These are phyloP conservation scores for Polygonum aviculare DNA, from an alignment of 148 eudicot genomes.

Conservation along the genomic window DNA sequence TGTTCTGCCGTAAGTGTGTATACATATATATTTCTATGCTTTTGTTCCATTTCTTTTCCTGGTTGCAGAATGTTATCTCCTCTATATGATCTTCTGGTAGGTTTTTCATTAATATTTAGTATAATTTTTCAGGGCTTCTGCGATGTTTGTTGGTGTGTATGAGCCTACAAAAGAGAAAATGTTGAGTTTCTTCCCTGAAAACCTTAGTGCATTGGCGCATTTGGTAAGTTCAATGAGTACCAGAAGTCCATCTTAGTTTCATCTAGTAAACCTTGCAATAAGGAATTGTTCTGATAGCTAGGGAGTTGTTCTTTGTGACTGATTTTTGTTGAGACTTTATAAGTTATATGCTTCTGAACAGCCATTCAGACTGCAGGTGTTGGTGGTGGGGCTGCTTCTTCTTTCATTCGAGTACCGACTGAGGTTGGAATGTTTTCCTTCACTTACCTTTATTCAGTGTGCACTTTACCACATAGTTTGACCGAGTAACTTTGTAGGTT, in stretches of 20 bases:
- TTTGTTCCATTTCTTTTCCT: not conserved
- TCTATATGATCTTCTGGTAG: not conserved
- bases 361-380: slow-evolving; percentile 79
- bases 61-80: not conserved
- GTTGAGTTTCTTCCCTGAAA: slow-evolving; percentile 56
- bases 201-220: slow-evolving; percentile 74
- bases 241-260: not conserved
- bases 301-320: not conserved
- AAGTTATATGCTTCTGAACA: slow-evolving; percentile 14
- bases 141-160: slow-evolving; percentile 78
- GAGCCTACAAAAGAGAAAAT: slow-evolving; percentile 70
- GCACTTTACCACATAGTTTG: slow-evolving; percentile 5
- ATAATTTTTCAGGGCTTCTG: slow-evolving; percentile 62
- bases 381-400: slow-evolving; percentile 82
- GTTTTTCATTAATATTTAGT: not conserved
- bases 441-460: not conserved
- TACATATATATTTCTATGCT: slow-evolving; percentile 1
- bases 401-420: slow-evolving; percentile 79
- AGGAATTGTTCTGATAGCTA: not conserved
- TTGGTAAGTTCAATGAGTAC: slow-evolving; percentile 36
- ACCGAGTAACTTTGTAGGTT: slow-evolving; percentile 33
- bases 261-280: not conserved
- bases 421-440: slow-evolving; percentile 38
- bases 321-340: not conserved
- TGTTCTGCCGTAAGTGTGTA: slow-evolving; percentile 57